Evolutionary conservation across 164 flowering plant genomes (phyloP).

Genomic region (Stephania cephalantha): DNA sequence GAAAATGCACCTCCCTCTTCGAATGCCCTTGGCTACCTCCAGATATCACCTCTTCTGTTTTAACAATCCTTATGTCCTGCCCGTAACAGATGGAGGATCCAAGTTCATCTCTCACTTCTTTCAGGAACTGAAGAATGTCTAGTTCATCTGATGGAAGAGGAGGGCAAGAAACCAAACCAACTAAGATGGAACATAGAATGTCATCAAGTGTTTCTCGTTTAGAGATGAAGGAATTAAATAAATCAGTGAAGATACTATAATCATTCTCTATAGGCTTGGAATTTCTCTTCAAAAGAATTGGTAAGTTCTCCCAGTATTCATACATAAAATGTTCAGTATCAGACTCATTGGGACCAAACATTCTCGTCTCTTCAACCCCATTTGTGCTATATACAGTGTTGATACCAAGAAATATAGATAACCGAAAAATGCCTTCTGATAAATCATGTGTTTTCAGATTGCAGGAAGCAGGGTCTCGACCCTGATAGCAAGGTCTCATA

Average conservation of each 20-base stretch:
- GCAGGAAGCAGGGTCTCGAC: conserved; percentile 10
- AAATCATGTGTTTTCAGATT: conserved; percentile 27
- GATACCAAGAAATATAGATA: conserved; percentile 30
- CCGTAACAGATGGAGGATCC: conserved; percentile 49
- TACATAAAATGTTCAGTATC: conserved; percentile 39
- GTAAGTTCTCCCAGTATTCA: conserved; percentile 54
- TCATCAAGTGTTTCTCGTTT: conserved; percentile 20
- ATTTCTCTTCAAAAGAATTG: conserved; percentile 28
- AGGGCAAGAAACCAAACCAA: conserved; percentile 48
- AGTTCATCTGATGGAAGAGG: conserved; percentile 67
- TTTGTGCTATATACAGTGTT: conserved; percentile 8
- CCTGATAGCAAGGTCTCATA: conserved; percentile 6
- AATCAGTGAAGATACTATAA: conserved; percentile 28
- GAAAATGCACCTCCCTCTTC: conserved; percentile 47
- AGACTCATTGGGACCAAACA: conserved; percentile 32
- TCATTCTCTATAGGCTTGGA: conserved; percentile 16
- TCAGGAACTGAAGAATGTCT: conserved; percentile 42
- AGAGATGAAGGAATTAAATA: conserved; percentile 20
- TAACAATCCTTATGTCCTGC: conserved; percentile 64
- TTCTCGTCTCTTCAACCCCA: conserved; percentile 24
- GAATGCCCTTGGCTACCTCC: conserved; percentile 1
- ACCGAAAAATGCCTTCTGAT: conserved; percentile 67
- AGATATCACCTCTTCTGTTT: conserved; percentile 25
- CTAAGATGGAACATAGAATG: conserved; percentile 37
- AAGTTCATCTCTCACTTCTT: conserved; percentile 40